phyloP scores from a whole-genome alignment of 441 rosid species.

The Aquilaria agallochum region DNA sequence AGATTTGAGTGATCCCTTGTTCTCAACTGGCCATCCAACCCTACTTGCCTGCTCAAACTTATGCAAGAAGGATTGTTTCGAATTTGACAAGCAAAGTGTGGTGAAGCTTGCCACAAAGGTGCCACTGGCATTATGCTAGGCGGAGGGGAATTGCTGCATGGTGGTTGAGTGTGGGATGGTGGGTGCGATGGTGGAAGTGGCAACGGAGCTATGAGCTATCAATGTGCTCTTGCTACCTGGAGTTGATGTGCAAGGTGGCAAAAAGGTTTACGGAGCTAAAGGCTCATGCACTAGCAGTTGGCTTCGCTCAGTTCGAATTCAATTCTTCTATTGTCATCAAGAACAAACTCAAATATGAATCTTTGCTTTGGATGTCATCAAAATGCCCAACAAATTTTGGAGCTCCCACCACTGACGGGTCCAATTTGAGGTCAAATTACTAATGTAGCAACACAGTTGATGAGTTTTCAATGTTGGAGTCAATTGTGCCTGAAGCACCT shows the following conservation, averaged over 20 bases:
- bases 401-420: no score
- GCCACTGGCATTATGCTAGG: constrained; percentile 63
- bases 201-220: constrained; percentile 51
- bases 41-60: constrained; percentile 51
- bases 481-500: no score
- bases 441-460: no score
- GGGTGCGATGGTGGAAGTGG: constrained; percentile 62
- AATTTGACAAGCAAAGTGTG: constrained; percentile 41
- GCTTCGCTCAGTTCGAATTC: no score
- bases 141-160: constrained; percentile 61
- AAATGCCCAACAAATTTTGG: no score
- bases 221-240: constrained; percentile 79
- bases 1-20: constrained; percentile 62
- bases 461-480: no score
- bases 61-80: constrained; percentile 56
- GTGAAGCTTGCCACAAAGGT: constrained; percentile 65
- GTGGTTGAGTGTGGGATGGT: constrained; percentile 82
- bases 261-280: no score
- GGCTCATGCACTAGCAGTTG: no score
- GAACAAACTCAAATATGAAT: constrained; percentile 7
- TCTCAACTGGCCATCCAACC: constrained; percentile 67
- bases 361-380: no score
- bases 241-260: constrained; percentile 17
- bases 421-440: no score
- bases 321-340: no score